Base-by-base conservation (phyloP, 345 rosid genomes). In the Noccaea caerulescens region DNA sequence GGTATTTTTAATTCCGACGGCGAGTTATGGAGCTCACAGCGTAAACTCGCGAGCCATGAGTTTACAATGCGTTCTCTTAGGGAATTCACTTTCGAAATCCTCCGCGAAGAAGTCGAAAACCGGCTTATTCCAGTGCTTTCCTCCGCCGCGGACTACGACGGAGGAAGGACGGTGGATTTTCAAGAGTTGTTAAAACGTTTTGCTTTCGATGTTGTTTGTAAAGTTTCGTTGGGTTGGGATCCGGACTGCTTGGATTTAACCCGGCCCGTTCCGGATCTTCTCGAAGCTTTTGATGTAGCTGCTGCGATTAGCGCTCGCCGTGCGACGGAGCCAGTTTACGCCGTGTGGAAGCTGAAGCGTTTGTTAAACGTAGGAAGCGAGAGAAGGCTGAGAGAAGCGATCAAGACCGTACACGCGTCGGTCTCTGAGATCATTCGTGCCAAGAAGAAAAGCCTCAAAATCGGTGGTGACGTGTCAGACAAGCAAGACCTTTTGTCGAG, bases 1-100 rank as follows among this genome's bases (percentile, higher is more conserved):
- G 97, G 97, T 2, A 91, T 91, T 16, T 91, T 91, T 66, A 91
- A 86, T 58, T 87, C 80, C 1, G 97, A 91, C 23, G 97, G 92
- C n/a, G 84, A 87, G n/a, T 36, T 78, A 12, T 91, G 97, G 96
- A 59, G 63, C 59, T 18, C 75, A 4, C 96, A 91, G 50, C 83
- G 96, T 3, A 91, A 91, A 68, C 38, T 89, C 8, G 93, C 90
- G 1, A 86, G 97, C 72, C 96, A 87, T 62, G 91, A 87, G 80
- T 89, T 91, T 68, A 86, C 84, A 46, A 80, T 87, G 51, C 83
- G 72, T 66, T 76, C 90, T 0, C 41, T 91, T 23, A 66, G 91
- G 13, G 93, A 87, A 6, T 89, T 85, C 67, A 77, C 78, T 8
- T 81, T 89, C 10, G 72, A 71, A 43, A 77, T 71, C 8, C 80